These are phyloP conservation scores for Coprinopsis sp. DNA, from an alignment of 768 basidiomycete genomes.

Conservation along the genomic window DNA sequence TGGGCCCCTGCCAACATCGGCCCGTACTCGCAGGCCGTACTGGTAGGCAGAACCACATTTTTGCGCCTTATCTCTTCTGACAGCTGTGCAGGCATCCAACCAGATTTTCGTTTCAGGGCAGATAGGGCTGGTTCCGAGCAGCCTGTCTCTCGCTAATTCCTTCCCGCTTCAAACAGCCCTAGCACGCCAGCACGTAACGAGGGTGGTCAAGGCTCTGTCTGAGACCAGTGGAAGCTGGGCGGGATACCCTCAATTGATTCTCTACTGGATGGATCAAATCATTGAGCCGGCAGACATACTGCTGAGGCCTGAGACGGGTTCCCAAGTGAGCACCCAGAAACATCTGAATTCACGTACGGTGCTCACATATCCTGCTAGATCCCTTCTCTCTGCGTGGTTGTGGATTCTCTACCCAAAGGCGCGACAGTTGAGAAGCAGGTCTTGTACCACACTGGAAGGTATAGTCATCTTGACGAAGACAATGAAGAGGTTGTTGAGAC, in stretches of 20 bases:
- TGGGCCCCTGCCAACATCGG: conserved; percentile 99
- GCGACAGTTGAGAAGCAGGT: conserved; percentile 78
- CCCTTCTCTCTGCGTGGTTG: conserved; percentile 54
- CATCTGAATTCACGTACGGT: not conserved
- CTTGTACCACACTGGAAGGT: conserved; percentile 62
- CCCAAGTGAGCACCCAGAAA: conserved; percentile 13
- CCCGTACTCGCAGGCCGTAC: conserved; percentile 92
- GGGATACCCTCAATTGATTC: conserved; percentile 56
- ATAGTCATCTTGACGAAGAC: conserved; percentile 40
- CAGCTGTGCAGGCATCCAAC: conserved; percentile 46
- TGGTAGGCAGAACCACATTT: conserved; percentile 40
- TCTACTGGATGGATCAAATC: conserved; percentile 65
- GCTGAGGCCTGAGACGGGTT: conserved; percentile 32
- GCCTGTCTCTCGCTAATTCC: conserved; percentile 58
- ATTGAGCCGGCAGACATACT: conserved; percentile 33
- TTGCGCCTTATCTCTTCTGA: not conserved
- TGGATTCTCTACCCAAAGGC: conserved; percentile 64
- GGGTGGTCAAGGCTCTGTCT: conserved; percentile 59
- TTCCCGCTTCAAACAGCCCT: conserved; percentile 67
- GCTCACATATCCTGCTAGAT: not conserved
- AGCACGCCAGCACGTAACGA: conserved; percentile 71
- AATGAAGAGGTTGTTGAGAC: conserved; percentile 32
- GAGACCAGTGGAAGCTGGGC: conserved; percentile 53
- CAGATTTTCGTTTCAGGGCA: conserved; percentile 91
- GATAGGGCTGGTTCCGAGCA: conserved; percentile 82